phyloP scores from a whole-genome alignment of 306 rosid species.

The Dryas alaskensis region DNA sequence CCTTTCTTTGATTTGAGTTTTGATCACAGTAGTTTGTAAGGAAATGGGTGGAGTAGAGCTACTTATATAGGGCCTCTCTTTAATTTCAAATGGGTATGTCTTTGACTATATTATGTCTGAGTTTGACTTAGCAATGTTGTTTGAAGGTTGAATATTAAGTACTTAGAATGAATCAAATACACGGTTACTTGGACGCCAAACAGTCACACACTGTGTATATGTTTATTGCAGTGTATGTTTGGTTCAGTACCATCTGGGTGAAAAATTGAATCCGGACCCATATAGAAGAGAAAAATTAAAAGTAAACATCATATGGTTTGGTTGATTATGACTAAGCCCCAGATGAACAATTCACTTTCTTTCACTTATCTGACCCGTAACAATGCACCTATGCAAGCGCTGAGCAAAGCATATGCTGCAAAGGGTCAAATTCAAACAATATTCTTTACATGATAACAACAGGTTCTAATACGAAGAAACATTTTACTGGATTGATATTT shows the following conservation, averaged over 20 bases:
- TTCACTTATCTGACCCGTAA: not conserved
- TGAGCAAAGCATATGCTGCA: not conserved
- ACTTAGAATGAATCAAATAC: conserved; percentile 26
- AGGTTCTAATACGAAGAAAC: not conserved
- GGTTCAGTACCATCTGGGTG: not conserved
- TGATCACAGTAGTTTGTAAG: too few species aligned
- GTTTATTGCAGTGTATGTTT: not conserved
- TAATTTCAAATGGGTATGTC: not conserved
- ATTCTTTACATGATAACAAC: not conserved
- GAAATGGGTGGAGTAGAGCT: too few species aligned
- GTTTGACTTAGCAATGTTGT: conserved; percentile 19
- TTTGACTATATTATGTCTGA: not conserved
- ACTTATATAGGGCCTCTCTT: too few species aligned
- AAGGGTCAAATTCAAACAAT: conserved; percentile 7
- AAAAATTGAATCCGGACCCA: not conserved
- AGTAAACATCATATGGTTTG: not conserved
- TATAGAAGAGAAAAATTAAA: not conserved
- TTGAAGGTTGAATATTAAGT: conserved; percentile 30
- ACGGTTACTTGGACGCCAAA: conserved; percentile 20
- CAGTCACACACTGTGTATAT: not conserved
- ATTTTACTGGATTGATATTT: not conserved
- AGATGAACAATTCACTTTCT: not conserved
- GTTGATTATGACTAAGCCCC: conserved; percentile 26
- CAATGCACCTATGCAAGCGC: not conserved
- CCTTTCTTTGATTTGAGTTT: too few species aligned